phyloP scores from a whole-genome alignment of 345 rosid genomes.

The Xanthoceras sorbifolium region DNA sequence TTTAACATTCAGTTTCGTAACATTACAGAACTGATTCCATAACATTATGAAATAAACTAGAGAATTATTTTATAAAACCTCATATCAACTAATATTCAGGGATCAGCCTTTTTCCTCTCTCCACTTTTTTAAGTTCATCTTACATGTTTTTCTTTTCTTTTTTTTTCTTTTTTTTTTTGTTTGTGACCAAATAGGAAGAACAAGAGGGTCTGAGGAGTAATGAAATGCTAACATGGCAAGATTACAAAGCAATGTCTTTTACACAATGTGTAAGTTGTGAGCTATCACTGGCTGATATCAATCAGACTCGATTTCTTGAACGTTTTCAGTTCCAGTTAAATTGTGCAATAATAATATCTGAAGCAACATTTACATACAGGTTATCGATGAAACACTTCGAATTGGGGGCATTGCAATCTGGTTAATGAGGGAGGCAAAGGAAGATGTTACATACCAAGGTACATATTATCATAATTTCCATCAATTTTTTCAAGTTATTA shows the following conservation, averaged over 20 bases:
- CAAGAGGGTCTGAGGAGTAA: slow-evolving; percentile 42
- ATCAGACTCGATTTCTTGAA: too few relatives aligned
- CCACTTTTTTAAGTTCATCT: too few relatives aligned
- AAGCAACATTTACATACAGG: slow-evolving; percentile 35
- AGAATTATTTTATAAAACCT: too few relatives aligned
- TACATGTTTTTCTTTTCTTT: background rate
- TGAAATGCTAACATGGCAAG: slow-evolving; percentile 65
- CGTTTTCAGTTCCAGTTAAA: too few relatives aligned
- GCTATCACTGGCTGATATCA: too few relatives aligned
- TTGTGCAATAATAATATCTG: too few relatives aligned
- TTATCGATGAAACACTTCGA: slow-evolving; percentile 84
- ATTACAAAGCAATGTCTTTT: slow-evolving; percentile 80
- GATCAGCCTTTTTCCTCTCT: too few relatives aligned
- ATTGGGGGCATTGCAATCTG: slow-evolving; percentile 91
- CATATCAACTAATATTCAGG: too few relatives aligned
- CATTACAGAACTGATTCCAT: too few relatives aligned
- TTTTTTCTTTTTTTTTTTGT: background rate
- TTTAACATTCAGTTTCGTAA: too few relatives aligned
- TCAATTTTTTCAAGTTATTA: too few relatives aligned
- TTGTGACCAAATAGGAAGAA: slow-evolving; percentile 58
- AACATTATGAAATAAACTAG: too few relatives aligned
- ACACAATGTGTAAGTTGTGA: slow-evolving; percentile 73
- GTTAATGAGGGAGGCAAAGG: slow-evolving; percentile 86
- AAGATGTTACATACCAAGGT: slow-evolving; percentile 74
- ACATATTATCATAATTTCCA: background rate